Evolutionary conservation across 2,329 filamentous ascomycete species (phyloP), one percentile per base, ranked within the genome.

Genomic region (Phymatotrichopsis omnivora): DNA sequence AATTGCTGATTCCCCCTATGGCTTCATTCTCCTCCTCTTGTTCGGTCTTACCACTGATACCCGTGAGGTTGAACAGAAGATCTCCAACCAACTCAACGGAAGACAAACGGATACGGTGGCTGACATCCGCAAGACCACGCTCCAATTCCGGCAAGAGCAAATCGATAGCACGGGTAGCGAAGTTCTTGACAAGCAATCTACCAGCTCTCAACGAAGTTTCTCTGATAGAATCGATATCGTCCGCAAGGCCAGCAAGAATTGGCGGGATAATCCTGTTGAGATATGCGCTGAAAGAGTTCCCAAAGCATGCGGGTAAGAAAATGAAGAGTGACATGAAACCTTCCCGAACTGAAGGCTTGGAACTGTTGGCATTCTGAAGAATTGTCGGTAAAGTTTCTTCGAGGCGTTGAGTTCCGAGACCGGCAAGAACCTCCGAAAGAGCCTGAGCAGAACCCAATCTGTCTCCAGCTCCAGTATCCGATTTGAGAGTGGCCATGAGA

Each of bases 291-390:
- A 98, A 98, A 64, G 87, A 93, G 72, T 98, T 98, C 60, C 91
- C 91, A 60, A 98, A 98, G 67, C 91, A 98, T 42, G 94, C 91
- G 10, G 91, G 91, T 68, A 98, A 77, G 74, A 95, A 98, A 56
- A 98, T 96, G 67, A 98, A 98, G 30, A 98, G 74, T 6, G 91
- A 95, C 91, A 98, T 98, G 69, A 98, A 98, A 34, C 91, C 91
- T 70, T 98, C 91, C 58, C 91, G 80, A 54, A 98, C 85, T 43
- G 86, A 78, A 14, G 91, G 64, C 65, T 94, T 95, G 56, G 81
- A 77, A 59, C 89, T 96, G 57, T 85, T 80, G 55, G 94, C 89
- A 60, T 98, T 98, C 60, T 96, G 89, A 30, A 98, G 68, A 57
- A 98, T 94, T 10, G 89, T 95, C 29, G 91, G 93, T 34, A 98